Evolutionary conservation across 2,329 filamentous ascomycete genomes (phyloP), one percentile per base, ranked within the genome.

Genomic region (Botrytis fabae): DNA sequence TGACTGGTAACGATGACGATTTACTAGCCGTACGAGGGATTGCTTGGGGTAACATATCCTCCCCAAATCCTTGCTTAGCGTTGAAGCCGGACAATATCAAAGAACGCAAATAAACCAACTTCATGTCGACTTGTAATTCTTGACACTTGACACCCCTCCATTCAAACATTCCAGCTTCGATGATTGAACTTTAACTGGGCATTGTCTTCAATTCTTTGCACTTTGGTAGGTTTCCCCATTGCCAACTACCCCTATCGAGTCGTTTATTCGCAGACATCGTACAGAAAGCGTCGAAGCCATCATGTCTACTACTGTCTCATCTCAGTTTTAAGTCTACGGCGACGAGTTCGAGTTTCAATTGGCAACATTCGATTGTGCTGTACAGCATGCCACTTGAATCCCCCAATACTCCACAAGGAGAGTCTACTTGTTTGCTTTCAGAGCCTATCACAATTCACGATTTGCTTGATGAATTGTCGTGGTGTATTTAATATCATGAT

Each of bases 131-230:
- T 40, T 63, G 40, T 63, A 68, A 28, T 7, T 46, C 51, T 44
- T 46, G 38, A 62, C 18, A 32, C 35, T 60, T 40, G 46, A 57
- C n/a, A 32, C 65, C 46, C 65, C 38, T 69, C 65, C 32, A 42
- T 66, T 65, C 61, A 32, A 69, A 28, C 64, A 35, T 9, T 32
- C 32, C 65, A 42, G 72, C 76, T 75, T 76, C 75, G 63, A 79
- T 79, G 77, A 72, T 77, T 74, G 75, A 70, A 65, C 73, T 74
- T 63, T 69, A 68, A 64, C 20, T 35, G 44, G 32, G 42, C 10
- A 32, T 44, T 51, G 9, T 65, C 42, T 16, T 54, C 10, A 32
- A 66, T 20, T 25, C 22, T 59, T 59, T 46, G 51, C 61, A 66
- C n/a, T 20, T 42, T 66, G 38, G 70, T 71, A 71, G 44, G 70